These are phyloP conservation scores for Pestalotiopsis fici DNA, from an alignment of 2,329 filamentous ascomycete species.

Conservation along the genomic window DNA sequence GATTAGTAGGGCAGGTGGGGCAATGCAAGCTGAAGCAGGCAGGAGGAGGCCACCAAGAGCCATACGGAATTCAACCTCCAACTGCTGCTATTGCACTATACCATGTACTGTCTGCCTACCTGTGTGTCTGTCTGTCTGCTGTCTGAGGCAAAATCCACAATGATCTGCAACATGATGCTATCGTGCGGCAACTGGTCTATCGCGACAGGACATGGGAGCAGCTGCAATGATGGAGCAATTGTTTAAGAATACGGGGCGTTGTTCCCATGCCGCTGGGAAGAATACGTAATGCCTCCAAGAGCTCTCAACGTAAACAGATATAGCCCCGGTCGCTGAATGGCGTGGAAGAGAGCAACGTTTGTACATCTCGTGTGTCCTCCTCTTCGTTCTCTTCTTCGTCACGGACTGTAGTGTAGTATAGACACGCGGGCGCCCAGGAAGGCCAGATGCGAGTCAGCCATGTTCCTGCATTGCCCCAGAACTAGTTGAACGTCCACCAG, in stretches of 20 bases:
- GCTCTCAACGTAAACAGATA: too few relatives aligned
- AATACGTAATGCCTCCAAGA: too few relatives aligned
- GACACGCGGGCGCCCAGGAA: not conserved
- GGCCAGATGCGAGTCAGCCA: not conserved
- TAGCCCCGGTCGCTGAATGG: too few relatives aligned
- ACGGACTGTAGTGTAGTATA: not conserved
- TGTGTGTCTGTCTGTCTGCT: not conserved
- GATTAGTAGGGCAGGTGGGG: not conserved
- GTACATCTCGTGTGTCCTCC: too few relatives aligned
- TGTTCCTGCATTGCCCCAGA: not conserved
- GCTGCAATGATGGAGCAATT: not conserved
- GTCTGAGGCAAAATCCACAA: not conserved
- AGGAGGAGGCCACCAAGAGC: not conserved
- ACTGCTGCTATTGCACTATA: not conserved
- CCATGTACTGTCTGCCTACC: not conserved
- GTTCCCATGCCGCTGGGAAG: not conserved
- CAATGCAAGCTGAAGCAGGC: not conserved
- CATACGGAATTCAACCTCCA: not conserved
- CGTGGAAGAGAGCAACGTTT: too few relatives aligned
- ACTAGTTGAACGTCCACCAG: not conserved
- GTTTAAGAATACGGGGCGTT: not conserved
- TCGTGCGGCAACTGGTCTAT: not conserved
- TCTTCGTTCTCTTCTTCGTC: not conserved
- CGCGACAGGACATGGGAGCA: not conserved
- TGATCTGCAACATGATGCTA: not conserved